A percentile compares a stretch with the other conserved stretches of the same genome.
These are phyloP conservation scores for Hepatocystis sp. DNA, from an alignment of 169 alveolate genomes.

Conservation along the genomic window DNA sequence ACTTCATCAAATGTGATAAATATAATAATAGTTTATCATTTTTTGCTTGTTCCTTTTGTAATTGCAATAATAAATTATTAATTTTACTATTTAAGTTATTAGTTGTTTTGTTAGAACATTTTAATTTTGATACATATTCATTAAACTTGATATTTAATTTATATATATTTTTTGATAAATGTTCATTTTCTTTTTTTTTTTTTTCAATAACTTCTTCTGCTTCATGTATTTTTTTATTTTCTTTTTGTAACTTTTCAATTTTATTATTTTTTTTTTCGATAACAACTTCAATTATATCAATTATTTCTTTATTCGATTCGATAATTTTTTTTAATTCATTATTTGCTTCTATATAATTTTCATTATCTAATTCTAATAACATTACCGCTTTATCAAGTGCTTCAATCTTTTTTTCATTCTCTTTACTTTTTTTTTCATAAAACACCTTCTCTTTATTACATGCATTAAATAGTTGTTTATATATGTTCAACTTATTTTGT, in stretches of 20 bases:
- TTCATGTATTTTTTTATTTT: constrained; percentile 45
- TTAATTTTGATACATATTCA: constrained; percentile 50
- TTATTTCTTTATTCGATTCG: constrained; percentile 62
- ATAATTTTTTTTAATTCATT: constrained; percentile 58
- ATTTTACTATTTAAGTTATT: constrained; percentile 54
- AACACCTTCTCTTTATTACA: constrained; percentile 52
- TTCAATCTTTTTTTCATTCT: constrained; percentile 69
- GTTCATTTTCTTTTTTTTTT: constrained; percentile 53
- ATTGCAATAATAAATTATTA: constrained; percentile 34
- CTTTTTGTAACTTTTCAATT: constrained; percentile 66
- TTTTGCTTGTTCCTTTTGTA: constrained; percentile 64
- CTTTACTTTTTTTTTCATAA: constrained; percentile 44
- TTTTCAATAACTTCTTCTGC: constrained; percentile 43
- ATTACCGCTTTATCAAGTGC: constrained; percentile 62
- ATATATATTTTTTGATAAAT: constrained; percentile 35
- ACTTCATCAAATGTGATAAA: constrained; percentile 41
- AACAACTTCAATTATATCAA: constrained; percentile 42
- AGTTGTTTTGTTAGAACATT: constrained; percentile 30
- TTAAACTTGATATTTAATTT: constrained; percentile 30
- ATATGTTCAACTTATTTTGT: constrained; percentile 48
- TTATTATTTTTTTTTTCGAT: constrained; percentile 45
- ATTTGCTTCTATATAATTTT: constrained; percentile 42
- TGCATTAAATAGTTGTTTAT: constrained; percentile 38
- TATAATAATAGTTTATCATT: constrained; percentile 57
- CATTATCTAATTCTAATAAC: constrained; percentile 64